Base-by-base conservation (phyloP, 1,284 basidiomycete species). In the Apiotrichum porosum region DNA sequence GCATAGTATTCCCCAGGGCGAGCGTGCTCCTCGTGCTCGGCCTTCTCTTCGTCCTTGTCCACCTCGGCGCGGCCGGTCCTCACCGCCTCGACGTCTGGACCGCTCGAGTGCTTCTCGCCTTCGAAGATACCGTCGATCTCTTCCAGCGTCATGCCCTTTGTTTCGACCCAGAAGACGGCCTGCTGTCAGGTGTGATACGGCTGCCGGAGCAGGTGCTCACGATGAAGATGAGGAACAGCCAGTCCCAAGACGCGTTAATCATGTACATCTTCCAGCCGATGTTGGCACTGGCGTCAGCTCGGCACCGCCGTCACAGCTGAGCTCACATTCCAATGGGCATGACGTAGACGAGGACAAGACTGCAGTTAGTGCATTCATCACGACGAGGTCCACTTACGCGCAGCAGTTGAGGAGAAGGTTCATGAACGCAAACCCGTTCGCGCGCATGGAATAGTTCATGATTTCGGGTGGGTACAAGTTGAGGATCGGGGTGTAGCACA, bases 151-250 rank as follows among this genome's bases (percentile, higher is more conserved):
- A 55, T 39, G 18, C 62, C 67, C 47, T 64, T 64, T 21, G 69
- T 68, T 56, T 71, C 72, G 26, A 71, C 50, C 47, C 54, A 72
- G 57, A 70, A 68, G 52, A 73, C 61, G 26, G 64, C 70, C 77
- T 78, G 83, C 58, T n/a, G n/a, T n/a, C n/a, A n/a, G n/a, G n/a
- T n/a, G 82, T 78, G 54, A 79, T 79, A 4, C 82, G 57, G 0
- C 81, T 81, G 58, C 83, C 83, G 14, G 80, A 79, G 66, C 81
- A 79, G 9, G 78, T 75, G 59, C 80, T 81, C 43, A 84, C 77
- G 2, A 80, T 80, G 51, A 83, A 83, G 18, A 83, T 78, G 35
- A 83, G 72, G 64, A 39, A 46, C 22, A 60, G 42, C 3, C 49
- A 42, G 34, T 60, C 48, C 58, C 58, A 60, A 9, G 34, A 35